Evolutionary conservation across 768 basidiomycete genomes (phyloP).

Genomic region (Heimioporus sp.): DNA sequence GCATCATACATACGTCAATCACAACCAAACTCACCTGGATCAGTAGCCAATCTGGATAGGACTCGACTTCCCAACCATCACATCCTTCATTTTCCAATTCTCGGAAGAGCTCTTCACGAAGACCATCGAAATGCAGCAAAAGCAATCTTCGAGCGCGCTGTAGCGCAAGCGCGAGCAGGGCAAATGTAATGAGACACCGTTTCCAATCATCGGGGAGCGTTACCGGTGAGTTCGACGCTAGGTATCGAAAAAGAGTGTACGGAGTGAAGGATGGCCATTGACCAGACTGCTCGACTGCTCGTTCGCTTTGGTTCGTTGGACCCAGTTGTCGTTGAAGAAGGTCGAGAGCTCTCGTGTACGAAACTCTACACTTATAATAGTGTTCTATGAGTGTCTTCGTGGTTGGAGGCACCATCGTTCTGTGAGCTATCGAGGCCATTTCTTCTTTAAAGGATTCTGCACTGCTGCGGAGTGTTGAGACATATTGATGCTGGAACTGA

Average conservation of each 20-base stretch:
- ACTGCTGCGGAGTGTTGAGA: not conserved
- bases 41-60: conserved; percentile 40
- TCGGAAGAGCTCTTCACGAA: conserved; percentile 28
- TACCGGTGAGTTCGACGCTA: conserved; percentile 22
- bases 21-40: conserved; percentile 33
- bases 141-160: conserved; percentile 38
- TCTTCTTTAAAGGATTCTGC: not conserved
- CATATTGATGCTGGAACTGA: not conserved
- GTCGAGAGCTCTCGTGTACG: not conserved
- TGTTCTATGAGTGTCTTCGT: not conserved
- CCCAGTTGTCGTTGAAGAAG: not conserved
- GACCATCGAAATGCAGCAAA: conserved; percentile 11
- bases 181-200: conserved; percentile 23
- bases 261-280: conserved; percentile 35
- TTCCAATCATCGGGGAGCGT: conserved; percentile 25
- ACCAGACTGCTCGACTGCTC: conserved; percentile 7
- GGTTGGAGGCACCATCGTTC: not conserved
- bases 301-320: not conserved
- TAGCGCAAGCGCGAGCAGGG: conserved; percentile 24
- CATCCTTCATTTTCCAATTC: conserved; percentile 21
- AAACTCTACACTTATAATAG: not conserved
- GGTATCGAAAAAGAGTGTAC: conserved; percentile 25
- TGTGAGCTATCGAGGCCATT: no score
- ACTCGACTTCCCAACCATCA: conserved; percentile 15
- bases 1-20: not conserved